Evolutionary conservation across 2,329 filamentous ascomycete species (phyloP), one percentile per base, ranked within the genome.

Genomic region (Biscogniauxia sp.): DNA sequence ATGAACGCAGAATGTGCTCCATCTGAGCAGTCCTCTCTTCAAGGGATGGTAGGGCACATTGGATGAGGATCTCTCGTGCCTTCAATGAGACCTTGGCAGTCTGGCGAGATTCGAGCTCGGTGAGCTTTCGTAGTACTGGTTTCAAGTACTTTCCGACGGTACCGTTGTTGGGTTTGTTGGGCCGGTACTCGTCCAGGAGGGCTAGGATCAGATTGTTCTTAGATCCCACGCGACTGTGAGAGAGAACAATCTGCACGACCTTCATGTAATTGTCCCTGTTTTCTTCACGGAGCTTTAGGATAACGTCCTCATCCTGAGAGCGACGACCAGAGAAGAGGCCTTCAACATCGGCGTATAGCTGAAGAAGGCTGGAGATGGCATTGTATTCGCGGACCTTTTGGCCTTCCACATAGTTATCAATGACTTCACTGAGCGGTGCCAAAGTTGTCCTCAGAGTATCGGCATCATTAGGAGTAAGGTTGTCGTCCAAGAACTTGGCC

Each of bases 41-140:
- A 20, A 99, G 83, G 2, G 95, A 99, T 19, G 95, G 95, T 75
- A 99, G 85, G 57, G 95, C 93, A 74, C 93, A 97, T 78, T 98
- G 95, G 66, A 99, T 99, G 71, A 99, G 88, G 56, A 98, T 89
- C 80, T 99, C 95, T 74, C 95, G 91, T 53, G 95, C 94, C 84
- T 99, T 99, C 68, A 99, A 85, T 0, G 94, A 92, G 51, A 99
- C 94, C 87, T 98, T 99, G 67, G 94, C 92, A 11, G 94, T 95
- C 55, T 84, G 73, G 81, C 87, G 79, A 79, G 91, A 93, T 78
- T 96, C 92, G 15, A 99, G 86, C 75, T 99, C 95, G 0, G 95
- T 93, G 68, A 99, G 83, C 77, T 90, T 90, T 73, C 90, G 90
- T 25, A 99, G 85, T 19, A 90, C 84, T 3, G 89, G 86, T 69